Conservation (phyloP, 805 yeast genomes). For the Metschnikowia peoriensis region DNA sequence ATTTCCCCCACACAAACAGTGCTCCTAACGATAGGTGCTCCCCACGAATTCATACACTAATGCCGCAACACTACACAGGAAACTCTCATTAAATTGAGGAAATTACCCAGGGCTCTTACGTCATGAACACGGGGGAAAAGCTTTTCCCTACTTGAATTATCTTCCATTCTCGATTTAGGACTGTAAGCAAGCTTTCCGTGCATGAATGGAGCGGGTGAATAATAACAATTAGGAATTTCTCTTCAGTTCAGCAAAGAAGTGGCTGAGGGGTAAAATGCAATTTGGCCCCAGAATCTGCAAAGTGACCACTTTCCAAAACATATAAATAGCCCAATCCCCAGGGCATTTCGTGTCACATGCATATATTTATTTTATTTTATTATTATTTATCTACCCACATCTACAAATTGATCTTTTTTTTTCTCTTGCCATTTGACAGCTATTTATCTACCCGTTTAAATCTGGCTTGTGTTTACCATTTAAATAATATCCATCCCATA, state of each 20-base stretch:
- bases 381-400: too few relatives aligned
- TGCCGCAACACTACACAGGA: slow-evolving; percentile 1
- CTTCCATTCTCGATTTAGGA: neutral
- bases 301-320: neutral
- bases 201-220: neutral
- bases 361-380: too few relatives aligned
- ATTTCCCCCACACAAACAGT: neutral
- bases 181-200: neutral
- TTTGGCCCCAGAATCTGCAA: too few relatives aligned
- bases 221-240: too few relatives aligned
- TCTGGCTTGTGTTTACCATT: neutral
- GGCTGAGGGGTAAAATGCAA: too few relatives aligned
- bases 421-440: too few relatives aligned
- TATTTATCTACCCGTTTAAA: too few relatives aligned
- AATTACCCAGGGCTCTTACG: slow-evolving; percentile 3
- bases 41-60: neutral
- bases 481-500: neutral
- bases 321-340: neutral
- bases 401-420: too few relatives aligned
- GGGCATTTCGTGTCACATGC: neutral
- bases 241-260: too few relatives aligned
- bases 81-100: neutral
- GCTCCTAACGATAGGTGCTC: neutral
- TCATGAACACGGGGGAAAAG: neutral
- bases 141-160: neutral